Base-by-base conservation (phyloP, 345 rosid genomes). In the Camelina laxa region DNA sequence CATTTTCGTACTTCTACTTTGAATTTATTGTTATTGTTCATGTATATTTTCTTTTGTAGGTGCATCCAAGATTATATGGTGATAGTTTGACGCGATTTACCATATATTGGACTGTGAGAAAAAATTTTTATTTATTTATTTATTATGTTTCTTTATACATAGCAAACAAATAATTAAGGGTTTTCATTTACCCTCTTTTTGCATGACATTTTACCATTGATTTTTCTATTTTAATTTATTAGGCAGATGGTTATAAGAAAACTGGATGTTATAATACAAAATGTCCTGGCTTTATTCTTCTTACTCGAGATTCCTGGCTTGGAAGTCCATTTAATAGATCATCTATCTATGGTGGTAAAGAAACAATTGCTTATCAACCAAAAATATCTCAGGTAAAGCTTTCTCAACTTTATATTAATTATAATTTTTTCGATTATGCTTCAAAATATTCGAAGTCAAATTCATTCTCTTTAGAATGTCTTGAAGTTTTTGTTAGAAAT, bases 91-190 rank as follows among this genome's bases (percentile, higher is more conserved):
- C 74, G 3, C 60, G 81, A 21, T 69, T 78, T 14, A 78, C 81
- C 12, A 41, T 69, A 60, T 45, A 67, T 44, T 78, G 74, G 74
- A 73, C 78, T 2, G 78, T 78, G 20, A 78, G 70, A 21, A 60
- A 27, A n/a, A n/a, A n/a, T n/a, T n/a, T n/a, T n/a, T n/a, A 50
- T 39, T 45, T 21, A 0, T 44, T 44, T 42, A 24, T 62, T 22
- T 9, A 15, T 41, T 24, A 55, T 58, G 15, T 42, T 4, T 42
- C 9, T 3, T 38, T 19, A 12, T 59, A 59, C 15, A 59, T 58
- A 4, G 9, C 17, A 35, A 21, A 7, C 11, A 0, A 41, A 7
- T 11, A 6, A 63, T 5, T 0, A 0, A 35, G 10, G 38, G 3
- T 64, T 24, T 48, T 2, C 9, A 2, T 31, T 47, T 48, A 16